Evolutionary conservation across 2,329 filamentous ascomycete species (phyloP).

Genomic region (Cadophora sp.): DNA sequence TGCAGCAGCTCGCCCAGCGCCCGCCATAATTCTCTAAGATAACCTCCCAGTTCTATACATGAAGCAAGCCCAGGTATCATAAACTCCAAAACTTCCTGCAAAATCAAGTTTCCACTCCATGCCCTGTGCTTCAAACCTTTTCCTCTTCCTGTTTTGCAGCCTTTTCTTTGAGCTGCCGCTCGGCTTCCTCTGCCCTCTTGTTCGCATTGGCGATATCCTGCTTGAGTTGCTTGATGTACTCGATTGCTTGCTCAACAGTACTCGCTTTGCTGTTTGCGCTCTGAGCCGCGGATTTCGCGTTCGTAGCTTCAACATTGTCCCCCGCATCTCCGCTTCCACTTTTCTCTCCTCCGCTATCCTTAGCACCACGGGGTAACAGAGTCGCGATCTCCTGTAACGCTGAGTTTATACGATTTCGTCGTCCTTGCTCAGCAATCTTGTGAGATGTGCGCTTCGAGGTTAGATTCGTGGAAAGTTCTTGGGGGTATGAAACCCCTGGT

Average conservation of each 20-base stretch:
- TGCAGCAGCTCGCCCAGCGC: not conserved
- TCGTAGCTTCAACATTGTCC: conserved; percentile 56
- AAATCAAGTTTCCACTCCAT: conserved; percentile 13
- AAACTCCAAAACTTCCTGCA: conserved; percentile 17
- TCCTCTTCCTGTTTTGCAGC: conserved; percentile 3
- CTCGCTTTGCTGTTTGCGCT: conserved; percentile 89
- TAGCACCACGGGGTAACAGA: conserved; percentile 70
- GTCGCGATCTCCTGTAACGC: conserved; percentile 91
- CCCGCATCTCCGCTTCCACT: conserved; percentile 49
- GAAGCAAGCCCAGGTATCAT: conserved; percentile 26
- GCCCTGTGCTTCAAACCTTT: not conserved
- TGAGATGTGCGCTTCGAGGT: conserved; percentile 97
- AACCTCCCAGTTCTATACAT: conserved; percentile 19
- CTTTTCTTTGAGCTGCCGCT: conserved; percentile 37
- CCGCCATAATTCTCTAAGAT: conserved; percentile 3
- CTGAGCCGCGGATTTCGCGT: conserved; percentile 49
- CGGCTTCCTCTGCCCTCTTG: conserved; percentile 55
- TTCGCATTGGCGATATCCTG: conserved; percentile 72
- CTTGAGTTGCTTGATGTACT: conserved; percentile 89
- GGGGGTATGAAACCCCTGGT: conserved; percentile 89
- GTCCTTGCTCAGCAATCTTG: conserved; percentile 96
- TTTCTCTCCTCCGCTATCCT: conserved; percentile 46
- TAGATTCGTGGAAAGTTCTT: conserved; percentile 88
- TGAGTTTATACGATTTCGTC: conserved; percentile 92
- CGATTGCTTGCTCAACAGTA: conserved; percentile 96